Percentiles rank a stretch among this genome's conserved stretches.
These are phyloP conservation scores for Fusarium nematophilum DNA, from an alignment of 2,329 filamentous ascomycete genomes.

Conservation along the genomic window DNA sequence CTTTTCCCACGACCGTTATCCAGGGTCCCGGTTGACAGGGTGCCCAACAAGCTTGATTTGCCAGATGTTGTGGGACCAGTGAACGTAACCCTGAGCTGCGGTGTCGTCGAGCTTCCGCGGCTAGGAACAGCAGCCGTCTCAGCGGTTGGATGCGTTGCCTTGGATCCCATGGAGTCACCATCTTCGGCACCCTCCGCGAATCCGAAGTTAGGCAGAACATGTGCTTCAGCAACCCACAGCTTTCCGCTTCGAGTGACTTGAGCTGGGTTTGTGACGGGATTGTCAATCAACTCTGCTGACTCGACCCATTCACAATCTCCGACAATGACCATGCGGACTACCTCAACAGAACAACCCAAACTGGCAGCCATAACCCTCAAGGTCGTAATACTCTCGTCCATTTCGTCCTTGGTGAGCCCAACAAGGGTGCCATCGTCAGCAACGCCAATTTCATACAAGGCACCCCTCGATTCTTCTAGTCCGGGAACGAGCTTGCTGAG, in stretches of 20 bases:
- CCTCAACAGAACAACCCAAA: slow-evolving; percentile 85
- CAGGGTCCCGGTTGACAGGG: slow-evolving; percentile 84
- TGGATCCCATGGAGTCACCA: slow-evolving; percentile 3
- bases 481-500: slow-evolving; percentile 76
- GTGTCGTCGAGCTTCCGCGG: slow-evolving; percentile 64
- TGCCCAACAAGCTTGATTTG: slow-evolving; percentile 91
- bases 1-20: slow-evolving; percentile 95
- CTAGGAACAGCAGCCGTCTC: slow-evolving; percentile 46
- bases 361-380: slow-evolving; percentile 92
- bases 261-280: slow-evolving; percentile 34
- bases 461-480: slow-evolving; percentile 91
- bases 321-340: slow-evolving; percentile 84
- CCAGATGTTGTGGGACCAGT: slow-evolving; percentile 91
- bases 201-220: slow-evolving; percentile 80
- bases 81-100: slow-evolving; percentile 87
- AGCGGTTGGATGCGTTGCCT: slow-evolving; percentile 5
- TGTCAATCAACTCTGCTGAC: slow-evolving; percentile 46
- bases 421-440: slow-evolving; percentile 93
- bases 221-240: slow-evolving; percentile 89
- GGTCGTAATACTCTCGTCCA: slow-evolving; percentile 90
- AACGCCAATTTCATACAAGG: slow-evolving; percentile 95
- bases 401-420: slow-evolving; percentile 88
- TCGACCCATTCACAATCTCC: slow-evolving; percentile 84
- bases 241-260: slow-evolving; percentile 56
- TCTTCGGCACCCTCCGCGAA: slow-evolving; percentile 35